Evolutionary conservation across 495 filamentous ascomycete species (phyloP), one percentile per base, ranked within the genome.

Genomic region (Trichoderma gamsii): DNA sequence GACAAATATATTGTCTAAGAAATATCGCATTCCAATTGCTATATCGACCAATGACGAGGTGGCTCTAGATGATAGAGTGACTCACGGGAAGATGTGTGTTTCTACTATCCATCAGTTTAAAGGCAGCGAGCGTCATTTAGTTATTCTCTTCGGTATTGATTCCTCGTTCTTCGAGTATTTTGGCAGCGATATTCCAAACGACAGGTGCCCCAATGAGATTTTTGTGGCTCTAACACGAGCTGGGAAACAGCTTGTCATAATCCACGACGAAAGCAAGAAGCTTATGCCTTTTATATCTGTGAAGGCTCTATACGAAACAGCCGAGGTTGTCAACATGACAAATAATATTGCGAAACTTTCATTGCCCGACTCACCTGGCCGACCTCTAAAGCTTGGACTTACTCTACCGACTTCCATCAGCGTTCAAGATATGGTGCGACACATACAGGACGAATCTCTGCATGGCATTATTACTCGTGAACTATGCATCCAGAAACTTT

Each of bases 71-170:
- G 43, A 70, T 61, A 63, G 35, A 46, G 69, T 70, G 27, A 67
- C 46, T 27, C 32, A 44, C 35, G 69, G 65, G 35, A 70, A 70
- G 41, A 67, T 70, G 65, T 70, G 66, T 63, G 35, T 70, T 41
- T 68, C 69, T 67, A 68, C 69, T 41, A 67, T 67, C 51, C 69
- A 70, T 46, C 69, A 70, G 65, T 70, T 70, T 38, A 70, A 70
- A 51, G 69, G 69, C 59, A 63, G 66, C 52, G 66, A 70, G 69
- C 69, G 69, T 63, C 27, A 63, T 65, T 63, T 70, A 32, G 66
- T 70, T n/a, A 68, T 70, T 29, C 51, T 70, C n/a, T 67, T 67
- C 29, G 66, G 23, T 52, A 44, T 67, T 49, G 66, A 67, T 35
- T 64, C 44, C 51, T 67, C 66, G 21, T 67, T 67, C 51, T 67